Evolutionary conservation across 2,329 filamentous ascomycete species (phyloP), one percentile per base, ranked within the genome.

Genomic region (Beauveria sp.): DNA sequence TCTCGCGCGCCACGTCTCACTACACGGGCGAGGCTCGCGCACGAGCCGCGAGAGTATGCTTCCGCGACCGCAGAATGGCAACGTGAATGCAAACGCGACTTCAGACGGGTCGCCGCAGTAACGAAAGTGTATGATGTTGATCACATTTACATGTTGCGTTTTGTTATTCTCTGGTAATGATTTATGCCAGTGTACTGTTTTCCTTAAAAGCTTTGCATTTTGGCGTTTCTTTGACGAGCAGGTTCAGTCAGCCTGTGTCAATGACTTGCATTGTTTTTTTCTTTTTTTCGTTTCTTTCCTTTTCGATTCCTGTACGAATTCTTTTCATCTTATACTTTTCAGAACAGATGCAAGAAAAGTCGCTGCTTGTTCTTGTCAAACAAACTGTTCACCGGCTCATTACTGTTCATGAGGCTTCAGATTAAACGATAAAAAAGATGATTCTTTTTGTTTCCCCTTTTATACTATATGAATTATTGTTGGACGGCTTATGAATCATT

Each of bases 31-130:
- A 61, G 73, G 75, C 5, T 24, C 66, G 63, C 63, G 67, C 63
- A 0, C 71, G 71, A 26, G 67, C 65, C 1, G 77, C 78, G 24
- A 86, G 79, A n/a, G 78, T 82, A 68, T 78, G 78, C 50, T 88
- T 77, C 58, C 80, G 73, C 6, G 79, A 78, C 9, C 80, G 80
- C 50, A 50, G 3, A 60, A 43, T 24, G 58, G 58, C 50, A 38
- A 55, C 43, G 24, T 14, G n/a, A 20, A 43, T 24, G 58, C 50
- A 43, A 38, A 55, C 22, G 24, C 8, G n/a, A 12, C 50, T 7
- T 28, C 22, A 9, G 50, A 55, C 2, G 50, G 26, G 45, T 52
- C 57, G 12, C 34, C 34, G 42, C 57, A 34, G 42, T 60, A 18
- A 46, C 18, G 22, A n/a, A 16, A 20, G 9, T 46, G 38, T 38